Evolutionary conservation across 176 grass and related monocot species (phyloP), one percentile per base, ranked within the genome.

Genomic region (Carex littledalei): DNA sequence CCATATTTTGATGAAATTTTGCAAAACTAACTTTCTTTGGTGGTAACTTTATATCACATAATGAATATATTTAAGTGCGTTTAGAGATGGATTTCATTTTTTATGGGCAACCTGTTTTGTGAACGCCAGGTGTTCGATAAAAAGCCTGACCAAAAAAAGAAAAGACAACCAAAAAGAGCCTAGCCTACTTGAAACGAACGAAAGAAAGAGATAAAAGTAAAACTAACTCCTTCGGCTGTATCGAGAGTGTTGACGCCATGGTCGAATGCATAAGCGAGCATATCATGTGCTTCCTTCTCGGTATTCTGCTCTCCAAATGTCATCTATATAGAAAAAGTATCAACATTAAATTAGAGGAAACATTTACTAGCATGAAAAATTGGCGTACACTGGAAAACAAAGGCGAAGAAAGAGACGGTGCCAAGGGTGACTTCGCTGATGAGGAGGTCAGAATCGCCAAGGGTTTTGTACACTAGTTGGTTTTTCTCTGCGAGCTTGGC

Each of bases 241-340:
- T 90, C 88, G 7, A 90, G 18, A 6, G 60, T 76, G 77, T 90
- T 90, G 66, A 90, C 75, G 2, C 88, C 84, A 22, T 79, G 79
- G 60, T 84, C 84, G 34, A 90, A 86, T 18, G 88, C 70, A 71
- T 83, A 90, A 34, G 57, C 65, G 12, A 90, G 84, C 32, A 84
- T 79, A 20, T 90, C 84, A 69, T 90, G 88, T 55, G 88, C 78
- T 86, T 90, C 88, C 84, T 86, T 84, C 84, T 90, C 88, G 2
- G 88, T 90, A 32, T 90, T 90, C 84, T 90, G 88, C 72, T 90
- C 49, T 45, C 88, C 88, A 80, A 90, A 90, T 47, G 88, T 90
- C 88, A 86, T 86, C 88, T 90, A 69, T 11, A 39, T 39, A 39
- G 18, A 67, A 21, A 3, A 54, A 86, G 70, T 12, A 68, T 17